Conservation (phyloP, 306 rosid genomes). For the Arachis hypogaea region DNA sequence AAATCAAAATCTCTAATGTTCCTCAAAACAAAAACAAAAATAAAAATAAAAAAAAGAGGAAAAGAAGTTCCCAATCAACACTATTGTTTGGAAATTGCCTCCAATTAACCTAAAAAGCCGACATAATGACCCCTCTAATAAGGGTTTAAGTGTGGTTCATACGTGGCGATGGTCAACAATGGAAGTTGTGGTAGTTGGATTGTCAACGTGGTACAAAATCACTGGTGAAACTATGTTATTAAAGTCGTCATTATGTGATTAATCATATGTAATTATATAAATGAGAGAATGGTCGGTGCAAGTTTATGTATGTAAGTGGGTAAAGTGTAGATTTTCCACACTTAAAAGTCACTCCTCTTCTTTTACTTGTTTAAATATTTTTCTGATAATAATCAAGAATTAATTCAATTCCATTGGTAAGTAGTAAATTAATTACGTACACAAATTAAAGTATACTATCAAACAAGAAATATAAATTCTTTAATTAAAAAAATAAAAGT, state of each 20-base stretch:
- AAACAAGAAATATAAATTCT: neutral
- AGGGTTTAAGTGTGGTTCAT: conserved; percentile 37
- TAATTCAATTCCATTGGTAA: neutral
- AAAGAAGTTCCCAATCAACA: conserved; percentile 12
- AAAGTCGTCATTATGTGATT: neutral
- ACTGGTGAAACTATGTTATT: neutral
- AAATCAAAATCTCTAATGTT: conserved; percentile 3
- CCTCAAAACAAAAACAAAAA: conserved; percentile 3
- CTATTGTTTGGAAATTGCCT: neutral
- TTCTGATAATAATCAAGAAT: too few relatives aligned
- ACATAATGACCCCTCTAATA: conserved; percentile 6
- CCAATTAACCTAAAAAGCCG: conserved; percentile 1
- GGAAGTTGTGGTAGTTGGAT: neutral
- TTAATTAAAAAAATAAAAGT: neutral
- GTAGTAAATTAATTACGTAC: neutral
- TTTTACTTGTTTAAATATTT: neutral
- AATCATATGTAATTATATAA: neutral
- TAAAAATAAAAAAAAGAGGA: neutral
- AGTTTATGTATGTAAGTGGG: too few relatives aligned
- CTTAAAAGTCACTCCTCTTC: neutral
- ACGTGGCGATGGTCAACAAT: conserved; percentile 36
- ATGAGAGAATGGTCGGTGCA: conserved; percentile 6
- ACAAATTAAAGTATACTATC: neutral
- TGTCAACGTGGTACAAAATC: conserved; percentile 23
- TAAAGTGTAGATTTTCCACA: neutral